Base-by-base conservation (phyloP, 164 flowering plant species). In the Platanus orientalis region DNA sequence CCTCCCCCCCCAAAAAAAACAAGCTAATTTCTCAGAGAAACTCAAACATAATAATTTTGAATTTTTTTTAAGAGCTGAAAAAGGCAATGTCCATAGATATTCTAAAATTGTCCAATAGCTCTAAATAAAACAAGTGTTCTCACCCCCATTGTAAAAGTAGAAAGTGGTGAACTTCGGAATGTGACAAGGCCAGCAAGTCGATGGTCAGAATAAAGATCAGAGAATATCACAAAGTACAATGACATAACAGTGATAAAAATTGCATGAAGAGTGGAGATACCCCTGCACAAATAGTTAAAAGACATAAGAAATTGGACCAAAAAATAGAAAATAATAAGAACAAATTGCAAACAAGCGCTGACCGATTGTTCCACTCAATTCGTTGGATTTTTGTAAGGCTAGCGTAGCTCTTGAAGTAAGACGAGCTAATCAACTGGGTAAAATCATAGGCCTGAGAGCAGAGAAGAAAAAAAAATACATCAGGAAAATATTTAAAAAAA, bases 311-410 rank as follows among this genome's bases (percentile, higher is more conserved):
- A 27, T 10, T 26, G 50, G 42, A 36, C 55, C 17, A 7, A 54
- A 2, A 17, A 26, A 60, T 49, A 23, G 5, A n/a, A 36, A 36
- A 14, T 29, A 7, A 68, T 23, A n/a, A 21, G 28, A 47, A 50
- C 42, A 36, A 23, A 26, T 67, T 60, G 39, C 7, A 0, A 21
- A 54, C 10, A 57, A n/a, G 30, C 58, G 69, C 82, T 71, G 45
- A 87, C 98, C 98, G 83, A 34, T 86, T 94, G 70, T 83, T 88
- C 98, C 98, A 94, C 67, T 94, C 98, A 54, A 80, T 64, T 28
- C 84, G 81, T 69, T 94, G 91, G 28, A 80, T 71, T 78, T 81
- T 89, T 13, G 84, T 84, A 59, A 94, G 95, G 34, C 81, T 76
- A 52, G 66, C 50, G 65, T 89, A 91, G 54, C 73, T 78, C 77